A percentile compares a stretch with the other conserved stretches of the same genome.
These are phyloP conservation scores for Penicillium egyptiacum DNA, from an alignment of 495 filamentous ascomycete species.

Conservation along the genomic window DNA sequence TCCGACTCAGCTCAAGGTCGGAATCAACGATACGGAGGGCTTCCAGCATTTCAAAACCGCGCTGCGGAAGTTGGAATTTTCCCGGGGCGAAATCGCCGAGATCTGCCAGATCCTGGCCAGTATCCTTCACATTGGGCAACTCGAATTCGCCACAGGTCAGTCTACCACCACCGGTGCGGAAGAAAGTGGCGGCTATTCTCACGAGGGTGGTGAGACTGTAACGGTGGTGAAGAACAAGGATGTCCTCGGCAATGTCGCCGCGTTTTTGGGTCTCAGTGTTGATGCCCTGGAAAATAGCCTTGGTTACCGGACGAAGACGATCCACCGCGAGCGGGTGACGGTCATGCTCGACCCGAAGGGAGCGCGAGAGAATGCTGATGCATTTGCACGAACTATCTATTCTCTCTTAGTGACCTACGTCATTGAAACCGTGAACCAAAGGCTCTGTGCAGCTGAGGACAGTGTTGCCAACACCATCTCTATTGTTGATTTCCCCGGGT, in stretches of 20 bases:
- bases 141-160: constrained; percentile 82
- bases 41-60: constrained; percentile 98
- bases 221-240: constrained; percentile 94
- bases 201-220: constrained; percentile 83
- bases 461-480: constrained; percentile 89
- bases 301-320: constrained; percentile 92
- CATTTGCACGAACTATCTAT: constrained; percentile 89
- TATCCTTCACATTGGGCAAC: constrained; percentile 92
- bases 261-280: constrained; percentile 82
- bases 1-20: constrained; percentile 93
- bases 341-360: constrained; percentile 94
- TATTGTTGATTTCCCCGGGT: constrained; percentile 94
- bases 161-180: constrained; percentile 75
- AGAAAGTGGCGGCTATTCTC: constrained; percentile 93
- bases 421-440: constrained; percentile 89
- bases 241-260: constrained; percentile 77
- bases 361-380: constrained; percentile 87
- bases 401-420: constrained; percentile 93
- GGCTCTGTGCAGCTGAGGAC: constrained; percentile 83
- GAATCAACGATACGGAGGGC: constrained; percentile 91
- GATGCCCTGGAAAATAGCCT: constrained; percentile 82
- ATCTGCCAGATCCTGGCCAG: constrained; percentile 90
- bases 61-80: constrained; percentile 89
- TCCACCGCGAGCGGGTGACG: constrained; percentile 91
- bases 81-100: constrained; percentile 88